Conservation (phyloP, 2,329 filamentous ascomycete genomes). For the Aspergillus pseudotamarii region DNA sequence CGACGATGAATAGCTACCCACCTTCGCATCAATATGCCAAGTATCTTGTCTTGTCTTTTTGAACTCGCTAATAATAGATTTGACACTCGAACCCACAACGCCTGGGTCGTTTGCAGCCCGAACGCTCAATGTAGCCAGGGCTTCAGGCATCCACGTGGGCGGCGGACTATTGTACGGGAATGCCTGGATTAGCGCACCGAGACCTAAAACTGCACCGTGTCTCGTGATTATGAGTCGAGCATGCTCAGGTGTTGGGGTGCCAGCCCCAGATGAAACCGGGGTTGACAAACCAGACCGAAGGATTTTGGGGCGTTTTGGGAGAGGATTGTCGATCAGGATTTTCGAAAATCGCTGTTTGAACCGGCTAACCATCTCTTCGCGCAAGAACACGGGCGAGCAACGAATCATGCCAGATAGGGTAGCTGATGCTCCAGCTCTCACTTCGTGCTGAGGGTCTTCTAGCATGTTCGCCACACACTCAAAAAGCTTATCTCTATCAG, state of each 20-base stretch:
- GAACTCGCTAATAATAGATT: conserved; percentile 91
- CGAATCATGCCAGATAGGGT: conserved; percentile 97
- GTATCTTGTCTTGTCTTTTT: conserved; percentile 99
- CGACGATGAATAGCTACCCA: conserved; percentile 49
- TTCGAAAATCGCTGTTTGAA: conserved; percentile 79
- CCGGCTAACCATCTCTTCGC: conserved; percentile 73
- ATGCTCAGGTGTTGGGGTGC: conserved; percentile 54
- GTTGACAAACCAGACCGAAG: conserved; percentile 42
- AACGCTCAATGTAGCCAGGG: conserved; percentile 80
- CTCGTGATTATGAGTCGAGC: conserved; percentile 78
- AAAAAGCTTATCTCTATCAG: conserved; percentile 79
- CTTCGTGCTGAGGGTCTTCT: conserved; percentile 86
- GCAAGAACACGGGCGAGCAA: conserved; percentile 81
- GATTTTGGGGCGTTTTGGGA: conserved; percentile 68
- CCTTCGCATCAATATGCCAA: conserved; percentile 97
- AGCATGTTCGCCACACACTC: conserved; percentile 96
- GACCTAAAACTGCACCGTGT: conserved; percentile 87
- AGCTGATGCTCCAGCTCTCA: conserved; percentile 86
- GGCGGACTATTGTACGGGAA: conserved; percentile 96
- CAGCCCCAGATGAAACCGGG: conserved; percentile 46
- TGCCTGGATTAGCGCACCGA: conserved; percentile 89
- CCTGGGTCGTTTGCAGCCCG: conserved; percentile 86
- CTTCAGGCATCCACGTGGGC: conserved; percentile 89
- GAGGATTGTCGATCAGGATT: conserved; percentile 78
- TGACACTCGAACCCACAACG: conserved; percentile 93